Evolutionary conservation across 2,329 filamentous ascomycete genomes (phyloP), one percentile per base, ranked within the genome.

Genomic region (Neurospora sp.): DNA sequence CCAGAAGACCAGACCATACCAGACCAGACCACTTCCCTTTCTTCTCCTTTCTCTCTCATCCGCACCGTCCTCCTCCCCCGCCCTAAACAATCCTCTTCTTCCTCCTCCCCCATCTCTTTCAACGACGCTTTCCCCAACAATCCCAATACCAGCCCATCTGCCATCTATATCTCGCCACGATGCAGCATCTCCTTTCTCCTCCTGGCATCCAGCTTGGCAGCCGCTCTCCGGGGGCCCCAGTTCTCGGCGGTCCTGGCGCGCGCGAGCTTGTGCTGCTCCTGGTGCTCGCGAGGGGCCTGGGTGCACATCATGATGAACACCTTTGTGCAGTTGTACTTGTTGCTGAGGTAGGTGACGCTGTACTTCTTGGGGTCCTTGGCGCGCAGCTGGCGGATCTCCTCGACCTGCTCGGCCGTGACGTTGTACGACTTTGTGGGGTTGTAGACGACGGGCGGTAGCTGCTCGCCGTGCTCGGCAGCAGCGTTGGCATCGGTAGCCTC

Each of bases 301-400:
- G 83, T 84, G 75, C 84, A 87, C 79, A 88, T 86, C 77, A 85
- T 84, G 70, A 90, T 82, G 74, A 90, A 89, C 66, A 84, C 76
- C 19, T 81, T 79, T 41, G 83, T 84, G 82, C 87, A 89, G 68
- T 83, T 78, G 77, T 84, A 90, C 76, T 84, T 84, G 69, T 78
- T 77, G 5, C 87, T 85, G 39, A 90, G 82, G 66, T 79, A 80
- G 43, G 76, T 76, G 65, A 88, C 84, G 71, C 81, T 87, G 87
- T 88, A 89, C 68, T 77, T 79, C 36, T 82, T 77, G 1, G 88
- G 87, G 75, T 90, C 85, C 62, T 81, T 77, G 33, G 76, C 77
- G 67, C 87, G 82, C 77, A 90, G 81, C 67, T 79, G 78, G 70
- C 86, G 85, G 77, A 89, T 90, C 82, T 89, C 87, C 67, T 82